Conservation (phyloP, 768 basidiomycete genomes). For the Imleria badia region DNA sequence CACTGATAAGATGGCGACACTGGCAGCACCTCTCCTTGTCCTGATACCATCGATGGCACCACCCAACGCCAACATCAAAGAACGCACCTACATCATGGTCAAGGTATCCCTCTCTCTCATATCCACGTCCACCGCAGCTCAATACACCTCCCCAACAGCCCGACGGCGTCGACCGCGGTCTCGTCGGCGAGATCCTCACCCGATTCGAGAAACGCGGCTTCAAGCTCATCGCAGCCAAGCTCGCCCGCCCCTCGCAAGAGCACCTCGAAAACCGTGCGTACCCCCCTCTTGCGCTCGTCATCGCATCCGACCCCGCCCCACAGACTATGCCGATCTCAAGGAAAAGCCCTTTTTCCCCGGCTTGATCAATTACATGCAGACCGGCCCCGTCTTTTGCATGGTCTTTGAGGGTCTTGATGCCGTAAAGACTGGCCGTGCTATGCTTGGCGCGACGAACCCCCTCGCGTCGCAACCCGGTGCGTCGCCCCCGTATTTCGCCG, state of each 20-base stretch:
- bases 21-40: background rate
- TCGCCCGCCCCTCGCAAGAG: slow-evolving; percentile 72
- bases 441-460: slow-evolving; percentile 98
- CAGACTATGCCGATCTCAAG: slow-evolving; percentile 96
- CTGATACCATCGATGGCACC: slow-evolving; percentile 30
- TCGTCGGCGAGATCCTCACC: slow-evolving; percentile 92
- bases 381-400: slow-evolving; percentile 94
- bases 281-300: background rate
- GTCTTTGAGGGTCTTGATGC: slow-evolving; percentile 95
- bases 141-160: slow-evolving; percentile 53
- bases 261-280: slow-evolving; percentile 87
- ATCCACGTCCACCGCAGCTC: background rate
- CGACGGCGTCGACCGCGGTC: slow-evolving; percentile 96
- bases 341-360: slow-evolving; percentile 96
- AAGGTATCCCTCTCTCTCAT: slow-evolving; percentile 54
- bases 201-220: slow-evolving; percentile 98
- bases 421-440: slow-evolving; percentile 92
- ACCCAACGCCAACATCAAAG: slow-evolving; percentile 37
- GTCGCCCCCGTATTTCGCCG: slow-evolving; percentile 23
- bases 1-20: slow-evolving; percentile 31
- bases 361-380: slow-evolving; percentile 93
- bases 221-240: slow-evolving; percentile 95
- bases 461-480: slow-evolving; percentile 81
- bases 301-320: background rate
- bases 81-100: slow-evolving; percentile 99